Conservation (phyloP, 2,329 filamentous ascomycete genomes). For the Aureobasidium lini region DNA sequence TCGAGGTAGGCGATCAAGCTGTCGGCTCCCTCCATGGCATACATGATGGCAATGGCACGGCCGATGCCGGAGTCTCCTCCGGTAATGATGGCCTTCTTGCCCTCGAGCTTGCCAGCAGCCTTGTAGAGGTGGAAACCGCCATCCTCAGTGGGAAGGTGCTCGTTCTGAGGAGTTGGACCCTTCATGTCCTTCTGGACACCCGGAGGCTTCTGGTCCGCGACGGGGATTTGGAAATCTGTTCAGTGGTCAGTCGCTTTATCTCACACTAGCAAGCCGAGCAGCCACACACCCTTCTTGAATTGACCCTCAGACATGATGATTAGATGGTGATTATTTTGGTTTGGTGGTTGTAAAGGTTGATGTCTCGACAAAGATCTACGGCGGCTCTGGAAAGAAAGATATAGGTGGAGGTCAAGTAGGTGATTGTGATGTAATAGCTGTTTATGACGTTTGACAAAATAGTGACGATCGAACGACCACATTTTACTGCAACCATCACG, state of each 20-base stretch:
- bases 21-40: slow-evolving; percentile 73
- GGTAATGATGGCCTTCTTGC: slow-evolving; percentile 70
- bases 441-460: background rate
- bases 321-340: background rate
- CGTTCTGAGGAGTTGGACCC: slow-evolving; percentile 49
- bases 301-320: slow-evolving; percentile 12
- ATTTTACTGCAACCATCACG: background rate
- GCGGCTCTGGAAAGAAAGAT: background rate
- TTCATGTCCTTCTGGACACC: slow-evolving; percentile 41
- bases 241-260: background rate
- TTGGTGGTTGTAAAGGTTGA: background rate
- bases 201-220: slow-evolving; percentile 44
- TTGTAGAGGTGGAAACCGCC: slow-evolving; percentile 64
- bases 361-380: background rate
- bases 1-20: slow-evolving; percentile 66
- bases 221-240: slow-evolving; percentile 42
- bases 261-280: too few relatives aligned
- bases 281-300: slow-evolving; percentile 10
- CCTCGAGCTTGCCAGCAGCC: slow-evolving; percentile 66
- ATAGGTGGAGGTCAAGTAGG: background rate
- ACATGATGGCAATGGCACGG: slow-evolving; percentile 66
- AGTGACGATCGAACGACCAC: slow-evolving; percentile 1
- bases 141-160: slow-evolving; percentile 59
- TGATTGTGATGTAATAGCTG: background rate
- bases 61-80: slow-evolving; percentile 77